Conservation (phyloP, 2,329 filamentous ascomycete species). For the Trichoderma lentiforme region DNA sequence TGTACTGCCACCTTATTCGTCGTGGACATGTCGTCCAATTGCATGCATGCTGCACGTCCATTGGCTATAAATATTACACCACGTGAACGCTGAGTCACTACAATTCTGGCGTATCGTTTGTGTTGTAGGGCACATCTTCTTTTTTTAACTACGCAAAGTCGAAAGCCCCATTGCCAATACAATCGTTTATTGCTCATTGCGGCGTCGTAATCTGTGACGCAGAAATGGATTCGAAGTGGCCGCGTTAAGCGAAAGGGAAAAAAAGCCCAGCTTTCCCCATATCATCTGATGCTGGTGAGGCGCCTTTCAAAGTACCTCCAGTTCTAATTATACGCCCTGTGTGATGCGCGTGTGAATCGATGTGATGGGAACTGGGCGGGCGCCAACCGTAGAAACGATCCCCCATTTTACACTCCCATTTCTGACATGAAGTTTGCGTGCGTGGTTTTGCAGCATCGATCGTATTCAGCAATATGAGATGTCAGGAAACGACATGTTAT, state of each 20-base stretch:
- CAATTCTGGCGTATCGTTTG: background rate
- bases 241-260: background rate
- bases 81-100: background rate
- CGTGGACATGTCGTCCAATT: background rate
- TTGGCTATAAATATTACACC: slow-evolving; percentile 1
- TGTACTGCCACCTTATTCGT: background rate
- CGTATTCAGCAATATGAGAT: background rate
- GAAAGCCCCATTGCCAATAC: background rate
- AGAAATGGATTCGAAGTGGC: background rate
- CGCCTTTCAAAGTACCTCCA: background rate
- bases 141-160: background rate
- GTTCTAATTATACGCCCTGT: slow-evolving; percentile 1
- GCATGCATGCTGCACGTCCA: background rate
- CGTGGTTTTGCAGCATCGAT: background rate
- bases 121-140: background rate
- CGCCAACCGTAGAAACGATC: background rate
- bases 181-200: background rate
- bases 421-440: background rate
- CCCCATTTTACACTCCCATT: background rate
- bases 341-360: slow-evolving; percentile 11
- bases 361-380: slow-evolving; percentile 1
- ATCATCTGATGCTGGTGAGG: background rate
- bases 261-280: background rate
- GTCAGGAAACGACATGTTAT: background rate
- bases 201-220: background rate